Conservation (phyloP, 139 green algal species). For the Chlamydomonas sphaeroides region DNA sequence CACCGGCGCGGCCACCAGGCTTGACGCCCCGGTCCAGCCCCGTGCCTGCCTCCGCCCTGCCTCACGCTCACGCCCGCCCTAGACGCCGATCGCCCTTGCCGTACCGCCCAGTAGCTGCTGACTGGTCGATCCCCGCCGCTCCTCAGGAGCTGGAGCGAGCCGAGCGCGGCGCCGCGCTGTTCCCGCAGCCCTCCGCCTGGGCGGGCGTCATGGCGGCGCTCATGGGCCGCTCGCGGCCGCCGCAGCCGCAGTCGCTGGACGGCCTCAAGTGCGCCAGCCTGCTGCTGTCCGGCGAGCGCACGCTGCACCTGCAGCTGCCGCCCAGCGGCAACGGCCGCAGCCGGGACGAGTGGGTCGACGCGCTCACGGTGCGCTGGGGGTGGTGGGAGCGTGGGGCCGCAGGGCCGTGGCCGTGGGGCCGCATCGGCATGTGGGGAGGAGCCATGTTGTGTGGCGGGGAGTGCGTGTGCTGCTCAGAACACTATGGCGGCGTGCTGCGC, state of each 20-base stretch:
- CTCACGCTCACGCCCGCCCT: no score
- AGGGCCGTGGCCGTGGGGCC: no score
- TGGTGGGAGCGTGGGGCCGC: no score
- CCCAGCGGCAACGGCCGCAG: slow-evolving; percentile 25
- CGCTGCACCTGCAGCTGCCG: slow-evolving; percentile 40
- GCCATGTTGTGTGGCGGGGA: no score
- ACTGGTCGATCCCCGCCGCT: neutral
- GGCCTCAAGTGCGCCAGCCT: slow-evolving; percentile 17
- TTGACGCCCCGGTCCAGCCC: neutral
- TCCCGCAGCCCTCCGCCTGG: slow-evolving; percentile 32
- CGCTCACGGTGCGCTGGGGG: neutral
- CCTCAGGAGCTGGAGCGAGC: slow-evolving; percentile 14
- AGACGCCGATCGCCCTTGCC: no score
- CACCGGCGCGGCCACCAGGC: neutral
- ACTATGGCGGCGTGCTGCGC: no score
- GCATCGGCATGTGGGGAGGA: no score
- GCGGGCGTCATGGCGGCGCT: neutral
- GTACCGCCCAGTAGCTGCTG: neutral
- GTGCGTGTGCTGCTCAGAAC: no score
- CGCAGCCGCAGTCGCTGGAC: neutral
- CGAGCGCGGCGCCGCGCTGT: neutral
- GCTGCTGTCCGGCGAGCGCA: slow-evolving; percentile 5
- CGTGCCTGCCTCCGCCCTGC: no score
- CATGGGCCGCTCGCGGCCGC: neutral
- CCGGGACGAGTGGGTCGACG: slow-evolving; percentile 42